Evolutionary conservation across 768 basidiomycete genomes (phyloP), one percentile per base, ranked within the genome.

Genomic region (Russula lepida): DNA sequence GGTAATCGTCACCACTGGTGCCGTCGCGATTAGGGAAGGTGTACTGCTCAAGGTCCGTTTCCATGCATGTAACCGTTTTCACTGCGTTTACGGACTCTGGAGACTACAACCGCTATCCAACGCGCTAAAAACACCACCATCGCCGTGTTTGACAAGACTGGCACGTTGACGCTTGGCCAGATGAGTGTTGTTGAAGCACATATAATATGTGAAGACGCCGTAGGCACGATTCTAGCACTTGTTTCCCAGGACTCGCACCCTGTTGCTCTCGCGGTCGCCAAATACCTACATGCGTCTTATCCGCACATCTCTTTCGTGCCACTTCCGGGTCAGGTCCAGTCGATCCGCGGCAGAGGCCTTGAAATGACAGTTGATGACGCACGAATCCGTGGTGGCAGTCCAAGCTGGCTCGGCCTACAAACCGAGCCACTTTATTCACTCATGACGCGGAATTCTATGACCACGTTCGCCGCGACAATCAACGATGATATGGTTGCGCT

Each of bases 71-170:
- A n/a, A 9, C 37, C 39, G 30, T 43, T 33, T n/a, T 32, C 19
- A 13, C 27, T n/a, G n/a, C n/a, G 13, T 35, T 60, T 11, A 56
- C 30, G 17, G 33, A 11, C 39, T 25, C 30, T 21, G 12, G 49
- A 67, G 66, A 63, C 66, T 2, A 56, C 58, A 8, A 44, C 21
- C 19, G 50, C 58, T 2, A 41, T 66, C 15, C 64, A 67, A 30
- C 25, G 59, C 5, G 60, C 53, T 12, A 63, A 75, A n/a, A 69
- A 74, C 48, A 70, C 79, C 56, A 71, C 75, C 35, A 72, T 75
- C 53, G 74, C 79, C 32, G 80, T 78, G 2, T 79, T 84, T 58
- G 83, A 85, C 71, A 85, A 85, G 74, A 84, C 83, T 0, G 83
- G 83, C 0, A 84, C 83, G 15, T 71, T 84, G 54, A 81, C 82